Conservation (phyloP, 83 land plant species). For the Picea abies region DNA sequence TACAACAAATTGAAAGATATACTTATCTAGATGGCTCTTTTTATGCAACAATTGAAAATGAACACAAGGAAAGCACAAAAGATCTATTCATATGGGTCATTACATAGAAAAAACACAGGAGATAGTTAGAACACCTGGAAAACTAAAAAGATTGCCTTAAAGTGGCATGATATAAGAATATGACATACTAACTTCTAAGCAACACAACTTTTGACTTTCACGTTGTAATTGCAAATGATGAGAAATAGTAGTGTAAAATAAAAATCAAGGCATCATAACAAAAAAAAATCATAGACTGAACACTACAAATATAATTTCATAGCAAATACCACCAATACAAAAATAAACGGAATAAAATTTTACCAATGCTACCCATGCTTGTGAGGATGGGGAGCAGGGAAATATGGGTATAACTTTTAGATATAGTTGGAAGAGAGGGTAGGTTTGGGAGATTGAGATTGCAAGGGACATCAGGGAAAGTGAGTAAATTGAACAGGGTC, state of each 20-base stretch:
- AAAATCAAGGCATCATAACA: not conserved
- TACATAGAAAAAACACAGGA: not conserved
- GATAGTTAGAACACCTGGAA: too few relatives aligned
- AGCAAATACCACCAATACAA: too few relatives aligned
- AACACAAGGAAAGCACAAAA: not conserved
- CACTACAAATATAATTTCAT: too few relatives aligned
- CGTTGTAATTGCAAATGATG: not conserved
- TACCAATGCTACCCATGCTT: too few relatives aligned
- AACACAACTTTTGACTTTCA: not conserved
- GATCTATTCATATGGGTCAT: too few relatives aligned
- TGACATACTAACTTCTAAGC: not conserved
- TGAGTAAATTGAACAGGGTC: too few relatives aligned
- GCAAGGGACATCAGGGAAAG: too few relatives aligned
- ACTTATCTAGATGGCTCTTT: not conserved
- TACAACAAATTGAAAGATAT: constrained; percentile 23
- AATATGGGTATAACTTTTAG: too few relatives aligned
- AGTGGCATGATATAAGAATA: not conserved
- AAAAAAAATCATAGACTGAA: not conserved
- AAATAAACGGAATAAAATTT: too few relatives aligned
- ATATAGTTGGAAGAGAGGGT: too few relatives aligned
- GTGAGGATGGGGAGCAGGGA: too few relatives aligned
- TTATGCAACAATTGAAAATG: not conserved
- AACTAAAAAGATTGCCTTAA: not conserved
- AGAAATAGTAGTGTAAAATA: not conserved
- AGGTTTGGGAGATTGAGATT: too few relatives aligned